Evolutionary conservation across 345 rosid species (phyloP), one percentile per base, ranked within the genome.

Genomic region (Physaria fendleri): DNA sequence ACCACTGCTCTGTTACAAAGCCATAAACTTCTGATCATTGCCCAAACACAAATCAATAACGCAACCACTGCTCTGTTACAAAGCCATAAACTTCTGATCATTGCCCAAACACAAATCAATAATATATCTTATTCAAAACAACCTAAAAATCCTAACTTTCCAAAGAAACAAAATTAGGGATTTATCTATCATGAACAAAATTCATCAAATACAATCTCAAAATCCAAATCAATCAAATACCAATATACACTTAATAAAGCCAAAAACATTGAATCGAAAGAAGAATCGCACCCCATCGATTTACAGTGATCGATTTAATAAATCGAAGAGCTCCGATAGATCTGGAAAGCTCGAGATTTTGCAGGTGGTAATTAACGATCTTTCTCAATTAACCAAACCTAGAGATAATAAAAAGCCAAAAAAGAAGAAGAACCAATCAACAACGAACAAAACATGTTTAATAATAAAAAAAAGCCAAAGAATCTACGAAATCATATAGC

Each of bases 1-100:
- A 78, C 85, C 85, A 79, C 92, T 85, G 92, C 77, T 78, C 92
- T 85, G 92, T 88, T 79, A 66, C 95, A 81, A 88, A 81, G 62
- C 63, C 68, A 69, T 23, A 44, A 44, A 42, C 65, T 39, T 61
- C 21, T 65, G 58, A 57, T 69, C 74, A 80, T 69, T 33, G 0
- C 60, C 73, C 42, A 20, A 32, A 57, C 24, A 58, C 45, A 56
- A 27, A 57, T 38, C 39, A 51, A 13, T n/a, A n/a, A 86, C 75
- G 68, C 95, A 86, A 78, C 85, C 85, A 79, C 92, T 85, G 92
- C 77, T 78, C 92, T 85, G 92, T 88, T 79, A 66, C 95, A 81
- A 88, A 81, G 62, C 63, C 68, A 69, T 23, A 44, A n/a, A 42
- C 65, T 39, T 61, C 21, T 65, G 58, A 57, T 69, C 74, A 80